Evolutionary conservation across 345 rosid genomes (phyloP).

Genomic region (Gossypium australe): DNA sequence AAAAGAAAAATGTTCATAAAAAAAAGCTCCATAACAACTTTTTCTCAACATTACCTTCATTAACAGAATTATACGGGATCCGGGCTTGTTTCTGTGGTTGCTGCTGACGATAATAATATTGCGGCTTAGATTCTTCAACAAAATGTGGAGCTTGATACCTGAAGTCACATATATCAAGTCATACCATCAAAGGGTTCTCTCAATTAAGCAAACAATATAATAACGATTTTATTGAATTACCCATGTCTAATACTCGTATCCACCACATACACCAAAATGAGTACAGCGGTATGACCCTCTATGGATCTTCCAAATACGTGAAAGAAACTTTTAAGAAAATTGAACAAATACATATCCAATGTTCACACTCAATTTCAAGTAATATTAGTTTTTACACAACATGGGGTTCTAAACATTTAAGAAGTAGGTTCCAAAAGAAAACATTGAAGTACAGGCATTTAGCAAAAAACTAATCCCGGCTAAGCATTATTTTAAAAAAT

Average conservation of each 20-base stretch:
- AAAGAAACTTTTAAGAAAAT: too few species aligned
- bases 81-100: conserved; percentile 49
- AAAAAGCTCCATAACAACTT: conserved; percentile 5
- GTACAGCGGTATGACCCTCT: too few species aligned
- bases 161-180: neutral
- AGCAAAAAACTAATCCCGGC: neutral
- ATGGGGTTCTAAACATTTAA: too few species aligned
- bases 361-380: too few species aligned
- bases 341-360: too few species aligned
- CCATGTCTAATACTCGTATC: too few species aligned
- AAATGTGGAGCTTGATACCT: conserved; percentile 84
- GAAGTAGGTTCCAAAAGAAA: neutral
- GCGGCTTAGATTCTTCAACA: conserved; percentile 53
- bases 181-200: neutral
- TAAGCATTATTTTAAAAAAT: neutral
- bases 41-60: conserved; percentile 52
- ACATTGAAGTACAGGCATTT: neutral
- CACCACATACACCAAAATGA: too few species aligned
- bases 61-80: conserved; percentile 39
- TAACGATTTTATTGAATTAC: too few species aligned
- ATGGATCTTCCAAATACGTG: too few species aligned
- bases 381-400: too few species aligned
- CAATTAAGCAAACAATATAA: neutral
- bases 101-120: conserved; percentile 46
- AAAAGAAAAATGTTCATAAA: neutral